Conservation (phyloP, 2,329 filamentous ascomycete species). For the Ceratocystis smalleyi region DNA sequence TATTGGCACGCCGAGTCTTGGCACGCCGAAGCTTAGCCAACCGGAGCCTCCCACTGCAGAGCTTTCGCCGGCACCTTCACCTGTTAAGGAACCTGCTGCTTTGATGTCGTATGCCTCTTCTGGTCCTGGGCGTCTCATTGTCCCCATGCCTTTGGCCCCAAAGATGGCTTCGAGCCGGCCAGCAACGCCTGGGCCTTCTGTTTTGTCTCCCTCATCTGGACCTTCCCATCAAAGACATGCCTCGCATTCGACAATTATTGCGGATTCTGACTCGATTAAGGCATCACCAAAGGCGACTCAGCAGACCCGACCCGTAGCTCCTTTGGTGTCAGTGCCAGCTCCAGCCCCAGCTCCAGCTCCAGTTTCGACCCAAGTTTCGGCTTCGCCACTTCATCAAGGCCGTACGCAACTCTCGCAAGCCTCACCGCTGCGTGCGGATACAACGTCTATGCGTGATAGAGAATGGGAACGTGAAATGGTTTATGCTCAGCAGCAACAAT, state of each 20-base stretch:
- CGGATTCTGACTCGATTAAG: slow-evolving; percentile 1
- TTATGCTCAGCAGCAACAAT: slow-evolving; percentile 14
- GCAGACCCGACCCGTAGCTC: background rate
- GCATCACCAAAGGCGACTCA: slow-evolving; percentile 4
- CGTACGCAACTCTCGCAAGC: slow-evolving; percentile 5
- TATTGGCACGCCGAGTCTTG: slow-evolving; percentile 9
- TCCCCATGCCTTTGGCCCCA: background rate
- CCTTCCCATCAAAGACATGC: slow-evolving; percentile 8
- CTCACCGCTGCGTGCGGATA: slow-evolving; percentile 24
- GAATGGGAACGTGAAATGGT: slow-evolving; percentile 18
- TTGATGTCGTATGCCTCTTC: background rate
- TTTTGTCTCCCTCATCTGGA: background rate
- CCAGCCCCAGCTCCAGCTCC: too few species aligned
- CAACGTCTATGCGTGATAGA: slow-evolving; percentile 19
- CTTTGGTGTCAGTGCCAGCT: background rate
- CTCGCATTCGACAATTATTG: slow-evolving; percentile 8
- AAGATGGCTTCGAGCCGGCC: background rate
- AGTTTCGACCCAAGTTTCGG: background rate
- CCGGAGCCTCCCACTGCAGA: slow-evolving; percentile 13
- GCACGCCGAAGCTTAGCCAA: slow-evolving; percentile 9
- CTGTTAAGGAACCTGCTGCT: slow-evolving; percentile 2
- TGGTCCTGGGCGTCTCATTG: background rate
- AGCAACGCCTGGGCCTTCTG: background rate
- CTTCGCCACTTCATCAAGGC: slow-evolving; percentile 18
- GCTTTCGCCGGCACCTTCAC: slow-evolving; percentile 9